phyloP scores from a whole-genome alignment of 306 rosid genomes.

The cucumber (Cucumis sativus) region DNA sequence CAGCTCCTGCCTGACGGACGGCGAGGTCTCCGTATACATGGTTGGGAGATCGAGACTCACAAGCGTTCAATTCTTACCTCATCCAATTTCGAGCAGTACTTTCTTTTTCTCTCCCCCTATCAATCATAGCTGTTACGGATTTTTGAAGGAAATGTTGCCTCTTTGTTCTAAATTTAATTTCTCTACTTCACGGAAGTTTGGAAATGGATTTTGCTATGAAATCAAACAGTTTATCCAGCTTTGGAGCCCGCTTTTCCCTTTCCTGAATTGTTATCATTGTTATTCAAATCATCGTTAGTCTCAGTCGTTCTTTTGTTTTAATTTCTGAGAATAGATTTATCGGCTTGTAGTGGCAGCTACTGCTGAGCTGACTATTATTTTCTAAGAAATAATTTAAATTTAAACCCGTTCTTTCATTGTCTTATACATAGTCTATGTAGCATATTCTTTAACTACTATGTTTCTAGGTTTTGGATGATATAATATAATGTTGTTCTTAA shows the following conservation, averaged over 20 bases:
- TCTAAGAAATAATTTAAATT: no score
- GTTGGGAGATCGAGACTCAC: slow-evolving; percentile 79
- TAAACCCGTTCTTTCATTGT: background rate
- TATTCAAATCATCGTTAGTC: background rate
- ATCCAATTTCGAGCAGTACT: slow-evolving; percentile 36
- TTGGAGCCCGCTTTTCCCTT: background rate
- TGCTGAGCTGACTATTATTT: background rate
- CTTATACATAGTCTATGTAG: background rate
- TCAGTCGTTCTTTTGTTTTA: background rate
- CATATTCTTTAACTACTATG: background rate
- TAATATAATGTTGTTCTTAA: background rate
- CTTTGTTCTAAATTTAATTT: background rate
- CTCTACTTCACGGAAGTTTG: background rate
- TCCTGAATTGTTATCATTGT: background rate
- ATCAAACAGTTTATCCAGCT: background rate
- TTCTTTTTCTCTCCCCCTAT: background rate
- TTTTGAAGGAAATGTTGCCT: background rate
- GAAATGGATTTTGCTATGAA: background rate
- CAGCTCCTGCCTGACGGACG: slow-evolving; percentile 50
- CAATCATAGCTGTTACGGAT: background rate
- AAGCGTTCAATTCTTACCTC: slow-evolving; percentile 62
- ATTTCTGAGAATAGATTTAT: background rate
- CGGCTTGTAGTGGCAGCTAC: background rate
- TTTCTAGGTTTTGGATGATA: background rate
- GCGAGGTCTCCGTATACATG: slow-evolving; percentile 58